Base-by-base conservation (phyloP, 75 land plant genomes). In the Larix kaempferi region DNA sequence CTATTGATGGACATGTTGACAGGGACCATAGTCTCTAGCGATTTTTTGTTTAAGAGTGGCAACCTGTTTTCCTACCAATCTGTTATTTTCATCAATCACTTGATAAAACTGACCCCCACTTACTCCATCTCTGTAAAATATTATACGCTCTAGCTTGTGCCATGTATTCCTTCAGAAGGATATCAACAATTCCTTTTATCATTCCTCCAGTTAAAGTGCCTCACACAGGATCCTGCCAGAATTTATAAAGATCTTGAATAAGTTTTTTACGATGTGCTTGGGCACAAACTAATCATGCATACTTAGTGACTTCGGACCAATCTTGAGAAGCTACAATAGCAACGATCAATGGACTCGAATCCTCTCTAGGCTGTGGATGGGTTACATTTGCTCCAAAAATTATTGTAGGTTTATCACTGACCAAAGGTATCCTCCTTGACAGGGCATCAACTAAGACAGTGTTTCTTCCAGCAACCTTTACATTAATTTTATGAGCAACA, bases 351-450 rank as follows among this genome's bases (percentile, higher is more conserved):
- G 98, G 98, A 69, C 88, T 87, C 5, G 91, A 88, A 62, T 95
- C 96, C 74, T 95, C 98, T 72, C 98, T 96, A 26, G 90, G 86
- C 74, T 95, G 91, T 49, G 98, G 96, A 78, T 95, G 98, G 33
- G 98, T 95, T 22, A 95, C 98, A 90, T 95, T 96, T 56, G 96
- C 98, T 69, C 98, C 96, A 86, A 93, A 95, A 22, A 95, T 95
- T 4, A 95, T 93, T 0, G 98, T 95, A 11, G 98, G 98, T 21
- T 82, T 87, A 74, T 95, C 98, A 65, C 94, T 95, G 69, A 93
- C 96, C 75, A 93, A 76, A 58, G 98, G 98, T 17, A 95, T 89
- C 59, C 87, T 81, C 62, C 90, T 63, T 7, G 86, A 77, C 22
- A 95, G 49, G 6, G 98, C 96, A 88, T 95, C 96, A 52, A 91